Base-by-base conservation (phyloP, 1,284 basidiomycete species). In the Volvariella volvacea region DNA sequence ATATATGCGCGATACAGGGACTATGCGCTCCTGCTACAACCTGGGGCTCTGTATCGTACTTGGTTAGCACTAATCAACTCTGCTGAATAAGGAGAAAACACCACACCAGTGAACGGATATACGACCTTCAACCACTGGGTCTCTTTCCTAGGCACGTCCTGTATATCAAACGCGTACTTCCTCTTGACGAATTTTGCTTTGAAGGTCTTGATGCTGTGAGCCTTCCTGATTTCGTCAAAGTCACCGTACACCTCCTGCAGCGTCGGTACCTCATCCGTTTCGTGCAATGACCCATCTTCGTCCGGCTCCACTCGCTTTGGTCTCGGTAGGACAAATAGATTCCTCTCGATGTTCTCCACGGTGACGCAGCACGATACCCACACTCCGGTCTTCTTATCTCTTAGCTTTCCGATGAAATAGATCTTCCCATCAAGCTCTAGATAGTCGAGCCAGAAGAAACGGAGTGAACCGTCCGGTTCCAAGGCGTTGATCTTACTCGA, bases 371-470 rank as follows among this genome's bases (percentile, higher is more conserved):
- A 90, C 17, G 91, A 94, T n/a, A 91, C 71, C 76, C 86, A 97
- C 0, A 63, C 54, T 14, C 68, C 70, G 1, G 78, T 76, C 3
- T 70, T 64, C 61, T 84, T 84, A 63, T 93, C 89, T 52, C 86
- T 79, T 21, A 92, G 77, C 64, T 96, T 97, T 14, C 93, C 93
- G 28, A 91, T 78, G 49, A 97, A 86, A 59, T 91, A 85, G 0
- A 92, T 66, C 47, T 78, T 80, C 17, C 88, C 82, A 14, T 87
- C 79, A 40, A 81, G 75, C 59, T 97, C 93, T 15, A 92, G 76
- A 56, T 90, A 90, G 57, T 97, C 93, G 20, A 95, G 70, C 93
- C 93, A 97, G 69, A 86, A 97, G 67, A 97, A 92, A 21, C 76
- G 78, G n/a, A 96, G 66, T 1, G 80, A 84, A 1, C 89, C 91